These are phyloP conservation scores for Yarrowia sp. DNA, from an alignment of 805 yeast species.

Conservation along the genomic window DNA sequence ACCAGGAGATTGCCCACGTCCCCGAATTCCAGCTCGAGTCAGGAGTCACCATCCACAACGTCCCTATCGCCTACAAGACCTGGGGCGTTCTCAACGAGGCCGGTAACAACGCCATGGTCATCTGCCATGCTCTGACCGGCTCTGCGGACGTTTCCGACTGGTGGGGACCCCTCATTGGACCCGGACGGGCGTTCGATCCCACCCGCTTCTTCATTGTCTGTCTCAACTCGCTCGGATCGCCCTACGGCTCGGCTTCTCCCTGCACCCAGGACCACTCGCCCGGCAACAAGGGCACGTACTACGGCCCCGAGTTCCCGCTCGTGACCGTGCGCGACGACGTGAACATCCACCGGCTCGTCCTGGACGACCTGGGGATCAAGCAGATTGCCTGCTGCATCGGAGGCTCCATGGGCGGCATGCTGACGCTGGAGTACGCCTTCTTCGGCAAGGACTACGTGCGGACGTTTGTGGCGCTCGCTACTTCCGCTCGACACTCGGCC, in stretches of 20 bases:
- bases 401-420: constrained; percentile 99
- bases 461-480: constrained; percentile 78
- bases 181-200: constrained; percentile 86
- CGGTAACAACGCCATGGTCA: constrained; percentile 77
- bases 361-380: constrained; percentile 77
- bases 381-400: constrained; percentile 85
- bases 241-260: constrained; percentile 95
- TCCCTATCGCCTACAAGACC: constrained; percentile 92
- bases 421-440: constrained; percentile 83
- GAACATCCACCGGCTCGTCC: constrained; percentile 66
- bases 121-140: constrained; percentile 95
- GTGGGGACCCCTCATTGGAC: constrained; percentile 97
- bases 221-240: constrained; percentile 90
- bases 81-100: constrained; percentile 82
- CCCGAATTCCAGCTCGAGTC: constrained; percentile 77
- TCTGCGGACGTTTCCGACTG: constrained; percentile 94
- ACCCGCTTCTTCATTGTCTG: constrained; percentile 81
- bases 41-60: constrained; percentile 66
- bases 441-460: constrained; percentile 66
- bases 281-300: constrained; percentile 51
- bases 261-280: constrained; percentile 76
- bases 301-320: constrained; percentile 94
- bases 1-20: constrained; percentile 74
- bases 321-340: constrained; percentile 94
- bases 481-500: constrained; percentile 91